phyloP scores from a whole-genome alignment of 805 yeast species.

The Ogataea naganishii region DNA sequence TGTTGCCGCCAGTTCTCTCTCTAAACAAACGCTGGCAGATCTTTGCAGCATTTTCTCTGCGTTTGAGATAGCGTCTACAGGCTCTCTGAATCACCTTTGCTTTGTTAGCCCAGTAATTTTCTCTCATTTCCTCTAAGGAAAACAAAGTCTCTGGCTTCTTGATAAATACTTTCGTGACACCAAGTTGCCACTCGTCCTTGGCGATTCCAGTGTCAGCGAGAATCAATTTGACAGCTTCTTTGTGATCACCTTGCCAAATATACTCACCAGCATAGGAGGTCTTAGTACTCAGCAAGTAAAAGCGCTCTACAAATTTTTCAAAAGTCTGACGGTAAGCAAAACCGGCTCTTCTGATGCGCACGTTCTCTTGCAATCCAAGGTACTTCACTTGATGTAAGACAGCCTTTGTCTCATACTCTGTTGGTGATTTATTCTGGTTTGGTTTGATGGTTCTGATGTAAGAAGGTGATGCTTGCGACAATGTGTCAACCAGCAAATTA shows the following conservation, averaged over 20 bases:
- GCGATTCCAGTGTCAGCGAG: constrained; percentile 60
- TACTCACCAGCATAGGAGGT: constrained; percentile 87
- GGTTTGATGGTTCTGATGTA: constrained; percentile 97
- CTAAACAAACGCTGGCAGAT: constrained; percentile 78
- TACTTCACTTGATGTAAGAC: constrained; percentile 95
- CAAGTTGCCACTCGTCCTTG: constrained; percentile 76
- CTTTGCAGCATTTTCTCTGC: constrained; percentile 81
- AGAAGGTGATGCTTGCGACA: constrained; percentile 88
- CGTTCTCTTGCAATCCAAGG: constrained; percentile 93
- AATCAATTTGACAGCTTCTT: constrained; percentile 42
- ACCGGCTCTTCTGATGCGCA: constrained; percentile 96
- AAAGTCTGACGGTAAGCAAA: constrained; percentile 96
- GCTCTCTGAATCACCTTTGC: constrained; percentile 97
- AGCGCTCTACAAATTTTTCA: constrained; percentile 92
- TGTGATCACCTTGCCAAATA: constrained; percentile 49
- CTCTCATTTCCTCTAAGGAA: constrained; percentile 93
- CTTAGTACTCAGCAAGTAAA: constrained; percentile 74
- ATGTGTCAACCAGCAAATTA: constrained; percentile 78
- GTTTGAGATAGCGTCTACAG: constrained; percentile 75
- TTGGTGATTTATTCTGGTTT: constrained; percentile 84
- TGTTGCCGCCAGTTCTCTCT: constrained; percentile 69
- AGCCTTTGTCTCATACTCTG: constrained; percentile 80
- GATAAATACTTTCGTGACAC: constrained; percentile 86
- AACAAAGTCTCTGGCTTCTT: constrained; percentile 95
- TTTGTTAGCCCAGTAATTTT: constrained; percentile 96